Percentiles rank a stretch among this genome's conserved stretches.
These are phyloP conservation scores for Cyclotella distinguenda DNA, from an alignment of 108 stramenopile genomes.

Conservation along the genomic window DNA sequence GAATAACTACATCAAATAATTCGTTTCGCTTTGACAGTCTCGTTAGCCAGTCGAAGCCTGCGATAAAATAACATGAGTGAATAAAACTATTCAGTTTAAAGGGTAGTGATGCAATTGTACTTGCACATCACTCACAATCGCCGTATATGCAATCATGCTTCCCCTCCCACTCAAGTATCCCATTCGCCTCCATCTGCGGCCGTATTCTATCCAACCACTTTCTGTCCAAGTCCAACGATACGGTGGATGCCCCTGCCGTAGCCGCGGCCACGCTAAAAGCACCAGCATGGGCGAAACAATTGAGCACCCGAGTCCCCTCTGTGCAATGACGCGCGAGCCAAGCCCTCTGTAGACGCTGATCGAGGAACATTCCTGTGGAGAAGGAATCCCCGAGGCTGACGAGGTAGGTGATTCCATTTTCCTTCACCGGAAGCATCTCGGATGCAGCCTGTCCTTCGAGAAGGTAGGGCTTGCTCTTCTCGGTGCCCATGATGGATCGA, in stretches of 20 bases:
- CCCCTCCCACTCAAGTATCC: constrained; percentile 65
- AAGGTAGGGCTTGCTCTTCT: constrained; percentile 51
- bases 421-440: constrained; percentile 54
- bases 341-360: constrained; percentile 72
- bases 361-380: constrained; percentile 85
- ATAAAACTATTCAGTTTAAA: background rate
- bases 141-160: constrained; percentile 83
- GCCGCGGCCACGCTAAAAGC: constrained; percentile 84
- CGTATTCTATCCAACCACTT: constrained; percentile 81
- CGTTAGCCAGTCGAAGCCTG: constrained; percentile 78
- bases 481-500: constrained; percentile 62
- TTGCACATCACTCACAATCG: constrained; percentile 55
- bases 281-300: constrained; percentile 84
- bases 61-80: background rate
- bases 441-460: constrained; percentile 76
- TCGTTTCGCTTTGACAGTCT: constrained; percentile 78
- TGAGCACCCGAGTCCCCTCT: constrained; percentile 69
- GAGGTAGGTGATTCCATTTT: constrained; percentile 74
- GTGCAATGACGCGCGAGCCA: constrained; percentile 71
- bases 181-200: constrained; percentile 79
- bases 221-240: constrained; percentile 75
- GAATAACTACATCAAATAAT: constrained; percentile 81
- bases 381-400: constrained; percentile 70
- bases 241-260: constrained; percentile 60
- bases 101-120: background rate